Percentiles rank a stretch among this genome's conserved stretches.
These are phyloP conservation scores for Colletotrichum tofieldiae DNA, from an alignment of 2,329 filamentous ascomycete species.

Conservation along the genomic window DNA sequence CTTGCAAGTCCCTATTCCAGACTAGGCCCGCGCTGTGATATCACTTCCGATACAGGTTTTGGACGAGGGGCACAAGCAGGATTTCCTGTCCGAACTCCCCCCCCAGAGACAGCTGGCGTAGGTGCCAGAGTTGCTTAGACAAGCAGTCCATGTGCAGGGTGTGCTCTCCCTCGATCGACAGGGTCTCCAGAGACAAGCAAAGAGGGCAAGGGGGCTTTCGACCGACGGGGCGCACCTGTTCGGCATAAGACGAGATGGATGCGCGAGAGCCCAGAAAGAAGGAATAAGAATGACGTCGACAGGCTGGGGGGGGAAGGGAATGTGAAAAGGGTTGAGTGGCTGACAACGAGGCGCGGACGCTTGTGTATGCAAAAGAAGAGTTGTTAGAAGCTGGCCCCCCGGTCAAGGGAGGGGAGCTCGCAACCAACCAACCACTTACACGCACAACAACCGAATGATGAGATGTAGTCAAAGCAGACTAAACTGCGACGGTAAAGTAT, in stretches of 20 bases:
- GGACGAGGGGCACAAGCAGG: slow-evolving; percentile 10
- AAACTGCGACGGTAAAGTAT: slow-evolving; percentile 16
- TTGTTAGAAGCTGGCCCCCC: slow-evolving; percentile 14
- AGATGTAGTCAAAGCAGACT: slow-evolving; percentile 24
- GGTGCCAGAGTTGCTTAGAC: neutral
- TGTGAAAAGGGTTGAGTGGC: neutral
- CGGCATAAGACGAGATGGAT: neutral
- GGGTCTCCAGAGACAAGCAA: slow-evolving; percentile 9
- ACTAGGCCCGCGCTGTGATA: slow-evolving; percentile 39
- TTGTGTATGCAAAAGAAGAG: neutral
- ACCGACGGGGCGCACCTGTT: neutral
- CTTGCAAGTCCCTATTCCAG: neutral
- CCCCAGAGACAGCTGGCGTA: neutral
- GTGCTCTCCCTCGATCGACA: slow-evolving; percentile 7
- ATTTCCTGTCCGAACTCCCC: slow-evolving; percentile 25
- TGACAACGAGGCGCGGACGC: too few species aligned
- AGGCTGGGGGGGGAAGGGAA: neutral
- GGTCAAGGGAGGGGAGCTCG: neutral
- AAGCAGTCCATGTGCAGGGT: too few species aligned
- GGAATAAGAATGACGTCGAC: slow-evolving; percentile 6
- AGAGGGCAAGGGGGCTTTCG: neutral
- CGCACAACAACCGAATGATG: neutral
- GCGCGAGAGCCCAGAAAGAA: neutral
- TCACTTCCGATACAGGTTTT: slow-evolving; percentile 34
- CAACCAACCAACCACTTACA: neutral